A percentile compares a stretch with the other conserved stretches of the same genome.
Evolutionary conservation across 176 grass and related monocot genomes (phyloP).

Genomic region (Secale cereale): DNA sequence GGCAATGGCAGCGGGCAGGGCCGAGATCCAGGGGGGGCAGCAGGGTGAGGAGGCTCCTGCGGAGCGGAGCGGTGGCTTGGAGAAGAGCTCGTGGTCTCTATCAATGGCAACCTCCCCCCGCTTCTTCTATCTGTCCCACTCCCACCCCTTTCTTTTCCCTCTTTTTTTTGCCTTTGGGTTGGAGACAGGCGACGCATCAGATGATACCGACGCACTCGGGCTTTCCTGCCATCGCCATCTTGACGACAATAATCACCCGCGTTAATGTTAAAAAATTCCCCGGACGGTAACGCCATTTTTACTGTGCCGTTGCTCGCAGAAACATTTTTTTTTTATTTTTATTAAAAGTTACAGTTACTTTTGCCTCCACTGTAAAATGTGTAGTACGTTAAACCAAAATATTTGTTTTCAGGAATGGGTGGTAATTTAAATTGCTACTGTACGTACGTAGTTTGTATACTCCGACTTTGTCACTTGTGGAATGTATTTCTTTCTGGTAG

Average conservation of each 20-base stretch:
- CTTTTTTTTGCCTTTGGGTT: conserved; percentile 28
- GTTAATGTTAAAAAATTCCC: background rate
- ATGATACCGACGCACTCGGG: conserved; percentile 11
- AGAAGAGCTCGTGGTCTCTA: conserved; percentile 62
- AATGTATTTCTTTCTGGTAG: background rate
- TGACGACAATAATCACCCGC: background rate
- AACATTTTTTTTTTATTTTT: background rate
- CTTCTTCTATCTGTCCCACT: background rate
- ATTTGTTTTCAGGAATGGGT: background rate
- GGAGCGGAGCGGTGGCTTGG: conserved; percentile 44
- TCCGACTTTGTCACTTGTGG: background rate
- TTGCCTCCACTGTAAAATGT: background rate
- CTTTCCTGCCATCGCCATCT: conserved; percentile 41
- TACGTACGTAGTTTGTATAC: background rate
- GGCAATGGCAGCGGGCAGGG: conserved; percentile 41
- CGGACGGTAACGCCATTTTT: background rate
- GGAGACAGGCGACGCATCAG: conserved; percentile 25
- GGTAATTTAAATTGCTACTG: background rate
- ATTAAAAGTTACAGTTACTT: background rate
- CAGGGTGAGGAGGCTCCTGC: conserved; percentile 15
- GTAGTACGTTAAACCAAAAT: background rate
- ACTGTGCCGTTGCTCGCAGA: background rate
- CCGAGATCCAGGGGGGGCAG: conserved; percentile 46
- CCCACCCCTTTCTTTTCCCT: background rate
- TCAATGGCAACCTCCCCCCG: conserved; percentile 36